Base-by-base conservation (phyloP, 2,329 filamentous ascomycete species). In the Talaromyces albobiverticillius region DNA sequence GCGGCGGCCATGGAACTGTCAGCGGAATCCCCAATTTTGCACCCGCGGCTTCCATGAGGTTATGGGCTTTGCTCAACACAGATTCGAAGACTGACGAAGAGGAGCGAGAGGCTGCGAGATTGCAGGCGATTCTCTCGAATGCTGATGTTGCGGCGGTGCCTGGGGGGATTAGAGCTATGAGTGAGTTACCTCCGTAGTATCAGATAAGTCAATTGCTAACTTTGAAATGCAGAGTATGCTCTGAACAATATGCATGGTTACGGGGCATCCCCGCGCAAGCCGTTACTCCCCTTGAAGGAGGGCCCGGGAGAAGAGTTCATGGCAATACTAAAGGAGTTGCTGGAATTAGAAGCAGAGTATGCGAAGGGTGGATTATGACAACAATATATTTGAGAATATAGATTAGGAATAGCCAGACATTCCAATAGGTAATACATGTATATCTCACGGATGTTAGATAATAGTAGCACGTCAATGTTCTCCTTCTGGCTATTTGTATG, bases 1-100 rank as follows among this genome's bases (percentile, higher is more conserved):
- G 59, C 50, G 61, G 59, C 26, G 62, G 62, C 9, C 62, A 64
- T 54, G 61, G 62, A 11, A 62, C 61, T 26, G 61, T 61, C 9
- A 63, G 61, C 47, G 61, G 61, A 3, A 62, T 63, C 25, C 60
- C 61, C 3, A 64, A 64, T 32, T 62, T 64, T 56, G 61, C 60
- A 8, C 61, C 61, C 2, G 45, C 48, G 22, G 58, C 61, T n/a
- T 61, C 60, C 5, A 57, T 62, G 60, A 56, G 60, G 32, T 56
- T 64, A 8, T 63, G 61, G 61, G 23, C 36, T 31, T 53, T 64
- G 22, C 58, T 62, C 31, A 63, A 60, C 32, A 49, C 36, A n/a
- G n/a, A n/a, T n/a, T 11, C 40, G 32, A 14, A 53, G 46, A 18
- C 53, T 46, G 14, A 57, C 54, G 43, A 53, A 10, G 59, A 63